A percentile compares a stretch with the other conserved stretches of the same genome.
These are phyloP conservation scores for Furcasterigmium furcatum DNA, from an alignment of 2,329 filamentous ascomycete genomes.

Conservation along the genomic window DNA sequence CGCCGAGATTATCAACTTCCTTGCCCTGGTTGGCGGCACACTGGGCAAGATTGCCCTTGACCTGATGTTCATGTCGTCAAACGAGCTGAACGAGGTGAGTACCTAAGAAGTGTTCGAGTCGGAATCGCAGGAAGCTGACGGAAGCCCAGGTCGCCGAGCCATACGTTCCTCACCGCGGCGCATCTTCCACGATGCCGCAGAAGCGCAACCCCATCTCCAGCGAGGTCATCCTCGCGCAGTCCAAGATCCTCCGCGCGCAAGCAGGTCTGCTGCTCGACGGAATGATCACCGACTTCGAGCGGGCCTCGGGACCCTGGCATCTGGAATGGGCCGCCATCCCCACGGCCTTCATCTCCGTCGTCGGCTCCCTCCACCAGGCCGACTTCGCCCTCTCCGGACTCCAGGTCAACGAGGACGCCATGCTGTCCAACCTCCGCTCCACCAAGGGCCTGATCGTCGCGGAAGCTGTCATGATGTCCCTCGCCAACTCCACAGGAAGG, in stretches of 20 bases:
- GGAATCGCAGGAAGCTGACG: neutral
- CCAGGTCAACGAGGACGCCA: slow-evolving; percentile 43
- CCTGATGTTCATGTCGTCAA: slow-evolving; percentile 55
- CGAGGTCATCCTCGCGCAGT: slow-evolving; percentile 51
- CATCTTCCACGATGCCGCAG: slow-evolving; percentile 55
- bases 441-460: slow-evolving; percentile 52
- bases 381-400: slow-evolving; percentile 49
- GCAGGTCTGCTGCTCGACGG: slow-evolving; percentile 49
- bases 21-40: slow-evolving; percentile 49
- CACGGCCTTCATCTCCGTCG: slow-evolving; percentile 48
- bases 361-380: slow-evolving; percentile 50
- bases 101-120: neutral
- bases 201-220: slow-evolving; percentile 58
- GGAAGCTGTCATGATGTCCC: slow-evolving; percentile 59
- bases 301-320: slow-evolving; percentile 56
- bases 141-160: slow-evolving; percentile 49
- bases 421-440: slow-evolving; percentile 47
- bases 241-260: slow-evolving; percentile 49
- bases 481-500: slow-evolving; percentile 48
- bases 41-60: slow-evolving; percentile 55
- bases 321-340: slow-evolving; percentile 56
- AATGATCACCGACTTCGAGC: slow-evolving; percentile 56
- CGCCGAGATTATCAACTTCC: slow-evolving; percentile 49
- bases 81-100: slow-evolving; percentile 41
- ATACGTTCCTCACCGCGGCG: slow-evolving; percentile 50